Percentiles rank a stretch among this genome's conserved stretches.
Conservation (phyloP, 345 rosid genomes). For the Boechera divaricarpa region DNA sequence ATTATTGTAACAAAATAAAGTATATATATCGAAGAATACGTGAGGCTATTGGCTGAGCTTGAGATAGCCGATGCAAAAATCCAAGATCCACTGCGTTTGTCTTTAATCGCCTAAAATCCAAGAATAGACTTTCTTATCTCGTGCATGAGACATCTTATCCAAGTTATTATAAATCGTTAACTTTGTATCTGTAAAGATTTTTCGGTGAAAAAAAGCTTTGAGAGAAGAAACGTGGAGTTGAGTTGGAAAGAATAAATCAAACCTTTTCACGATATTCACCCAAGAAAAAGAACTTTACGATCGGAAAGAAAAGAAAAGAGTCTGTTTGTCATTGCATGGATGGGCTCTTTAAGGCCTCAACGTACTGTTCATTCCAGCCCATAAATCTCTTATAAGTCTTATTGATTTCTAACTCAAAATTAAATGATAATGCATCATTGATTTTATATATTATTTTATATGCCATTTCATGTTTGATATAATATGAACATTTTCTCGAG, state of each 20-base stretch:
- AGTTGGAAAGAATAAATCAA: slow-evolving; percentile 37
- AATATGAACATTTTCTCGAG: too few species aligned
- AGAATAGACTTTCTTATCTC: slow-evolving; percentile 30
- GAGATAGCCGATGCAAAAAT: slow-evolving; percentile 13
- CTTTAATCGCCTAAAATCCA: slow-evolving; percentile 31
- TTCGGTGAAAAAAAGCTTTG: slow-evolving; percentile 22
- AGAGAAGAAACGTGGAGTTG: slow-evolving; percentile 37
- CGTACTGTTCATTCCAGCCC: not conserved
- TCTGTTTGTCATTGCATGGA: not conserved
- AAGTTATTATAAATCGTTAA: not conserved
- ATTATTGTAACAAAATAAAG: slow-evolving; percentile 6
- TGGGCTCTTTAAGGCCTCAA: not conserved
- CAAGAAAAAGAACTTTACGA: slow-evolving; percentile 15
- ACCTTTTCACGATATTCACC: slow-evolving; percentile 19
- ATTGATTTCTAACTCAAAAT: too few species aligned
- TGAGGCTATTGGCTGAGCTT: slow-evolving; percentile 22
- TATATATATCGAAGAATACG: not conserved
- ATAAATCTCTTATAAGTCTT: too few species aligned
- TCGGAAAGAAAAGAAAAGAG: not conserved
- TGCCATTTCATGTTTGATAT: too few species aligned
- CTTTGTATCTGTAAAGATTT: slow-evolving; percentile 41
- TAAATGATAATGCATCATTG: too few species aligned
- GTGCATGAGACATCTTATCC: slow-evolving; percentile 36
- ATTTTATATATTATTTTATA: too few species aligned
- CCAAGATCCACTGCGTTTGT: not conserved